These are phyloP conservation scores for Cicer yamashitae DNA, from an alignment of 306 rosid genomes.

Conservation along the genomic window DNA sequence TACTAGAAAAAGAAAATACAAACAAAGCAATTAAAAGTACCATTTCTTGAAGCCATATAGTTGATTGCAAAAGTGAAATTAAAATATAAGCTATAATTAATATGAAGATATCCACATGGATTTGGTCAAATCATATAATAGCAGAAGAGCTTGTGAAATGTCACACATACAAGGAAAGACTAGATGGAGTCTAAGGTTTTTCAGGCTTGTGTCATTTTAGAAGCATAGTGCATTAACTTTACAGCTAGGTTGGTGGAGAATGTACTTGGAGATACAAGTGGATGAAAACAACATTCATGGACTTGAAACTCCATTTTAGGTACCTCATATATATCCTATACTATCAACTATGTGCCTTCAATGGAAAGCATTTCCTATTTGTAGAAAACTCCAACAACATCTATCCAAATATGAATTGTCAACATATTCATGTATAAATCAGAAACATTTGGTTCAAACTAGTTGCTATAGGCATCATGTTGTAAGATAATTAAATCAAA, in stretches of 20 bases:
- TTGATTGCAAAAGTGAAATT: too few relatives aligned
- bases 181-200: constrained; percentile 45
- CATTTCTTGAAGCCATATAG: too few relatives aligned
- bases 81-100: too few relatives aligned
- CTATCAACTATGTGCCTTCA: constrained; percentile 40
- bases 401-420: constrained; percentile 44
- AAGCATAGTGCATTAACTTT: constrained; percentile 44
- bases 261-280: constrained; percentile 50
- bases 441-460: constrained; percentile 32
- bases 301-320: constrained; percentile 41
- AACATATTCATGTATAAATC: constrained; percentile 33
- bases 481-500: constrained; percentile 23
- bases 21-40: too few relatives aligned
- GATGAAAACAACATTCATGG: constrained; percentile 42
- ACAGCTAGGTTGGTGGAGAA: constrained; percentile 43
- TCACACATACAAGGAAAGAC: too few relatives aligned
- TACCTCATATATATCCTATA: constrained; percentile 38
- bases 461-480: constrained; percentile 22
- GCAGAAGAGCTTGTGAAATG: too few relatives aligned
- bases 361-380: constrained; percentile 49
- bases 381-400: constrained; percentile 40
- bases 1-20: too few relatives aligned
- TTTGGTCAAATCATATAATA: too few relatives aligned
- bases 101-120: too few relatives aligned
- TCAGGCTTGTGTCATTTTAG: constrained; percentile 49